These are phyloP conservation scores for Boletus rubroflammeus DNA, from an alignment of 768 basidiomycete species.

Conservation along the genomic window DNA sequence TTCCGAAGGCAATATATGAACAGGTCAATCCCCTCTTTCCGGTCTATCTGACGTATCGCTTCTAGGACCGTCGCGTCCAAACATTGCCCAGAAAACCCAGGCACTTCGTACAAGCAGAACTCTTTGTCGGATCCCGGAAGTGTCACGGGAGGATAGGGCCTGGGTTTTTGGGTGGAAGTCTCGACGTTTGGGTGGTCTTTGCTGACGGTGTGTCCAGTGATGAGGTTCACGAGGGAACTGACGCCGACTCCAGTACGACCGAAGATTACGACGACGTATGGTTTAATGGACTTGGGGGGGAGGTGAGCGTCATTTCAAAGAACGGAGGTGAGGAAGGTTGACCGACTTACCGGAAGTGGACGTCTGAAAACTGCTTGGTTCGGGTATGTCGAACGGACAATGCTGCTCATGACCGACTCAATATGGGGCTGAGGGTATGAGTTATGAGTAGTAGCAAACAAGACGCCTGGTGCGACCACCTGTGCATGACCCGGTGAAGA, in stretches of 20 bases:
- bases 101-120: constrained; percentile 22
- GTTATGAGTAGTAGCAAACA: not conserved
- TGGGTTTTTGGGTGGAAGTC: not conserved
- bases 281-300: not conserved
- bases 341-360: not conserved
- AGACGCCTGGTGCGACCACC: not conserved
- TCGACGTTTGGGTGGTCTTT: constrained; percentile 11
- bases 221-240: constrained; percentile 30
- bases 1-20: constrained; percentile 26
- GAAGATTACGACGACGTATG: constrained; percentile 27
- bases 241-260: constrained; percentile 28
- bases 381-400: not conserved
- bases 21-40: constrained; percentile 16
- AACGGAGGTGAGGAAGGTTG: not conserved
- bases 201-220: constrained; percentile 19
- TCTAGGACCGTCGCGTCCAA: constrained; percentile 13
- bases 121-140: not conserved
- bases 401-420: constrained; percentile 2
- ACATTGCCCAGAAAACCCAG: constrained; percentile 14
- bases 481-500: not conserved
- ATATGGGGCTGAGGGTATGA: not conserved
- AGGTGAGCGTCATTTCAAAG: not conserved
- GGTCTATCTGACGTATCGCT: constrained; percentile 14
- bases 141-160: not conserved
- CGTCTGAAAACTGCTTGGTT: not conserved